Conservation (phyloP, 2,329 filamentous ascomycete species). For the Fusarium scirpi region DNA sequence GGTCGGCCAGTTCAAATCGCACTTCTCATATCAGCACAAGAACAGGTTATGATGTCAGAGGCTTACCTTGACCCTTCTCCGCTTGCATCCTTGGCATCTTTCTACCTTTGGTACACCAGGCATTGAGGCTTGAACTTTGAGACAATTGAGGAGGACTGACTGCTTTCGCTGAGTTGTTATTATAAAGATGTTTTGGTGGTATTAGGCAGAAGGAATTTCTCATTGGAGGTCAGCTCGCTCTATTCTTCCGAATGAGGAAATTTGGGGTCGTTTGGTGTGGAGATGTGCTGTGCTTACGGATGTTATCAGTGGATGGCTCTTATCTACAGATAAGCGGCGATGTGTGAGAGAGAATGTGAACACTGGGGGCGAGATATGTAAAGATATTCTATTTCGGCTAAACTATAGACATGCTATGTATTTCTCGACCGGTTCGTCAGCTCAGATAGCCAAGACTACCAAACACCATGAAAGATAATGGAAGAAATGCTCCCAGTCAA, state of each 20-base stretch:
- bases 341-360: not conserved
- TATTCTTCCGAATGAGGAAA: not conserved
- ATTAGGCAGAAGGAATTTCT: not conserved
- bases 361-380: not conserved
- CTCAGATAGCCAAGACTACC: not conserved
- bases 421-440: no score
- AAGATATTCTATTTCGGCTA: not conserved
- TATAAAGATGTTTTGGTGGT: not conserved
- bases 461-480: not conserved
- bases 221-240: not conserved
- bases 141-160: fast-evolving
- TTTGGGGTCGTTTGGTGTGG: not conserved
- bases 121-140: not conserved
- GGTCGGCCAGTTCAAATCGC: not conserved
- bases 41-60: not conserved
- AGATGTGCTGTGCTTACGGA: not conserved
- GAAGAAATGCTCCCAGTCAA: not conserved
- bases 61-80: not conserved
- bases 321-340: not conserved
- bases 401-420: not conserved
- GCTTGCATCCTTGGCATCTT: not conserved
- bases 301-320: not conserved
- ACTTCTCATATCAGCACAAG: not conserved
- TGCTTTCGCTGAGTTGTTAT: not conserved
- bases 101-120: not conserved